Evolutionary conservation across 2,329 filamentous ascomycete genomes (phyloP), one percentile per base, ranked within the genome.

Genomic region (Pseudogymnoascus sp.): DNA sequence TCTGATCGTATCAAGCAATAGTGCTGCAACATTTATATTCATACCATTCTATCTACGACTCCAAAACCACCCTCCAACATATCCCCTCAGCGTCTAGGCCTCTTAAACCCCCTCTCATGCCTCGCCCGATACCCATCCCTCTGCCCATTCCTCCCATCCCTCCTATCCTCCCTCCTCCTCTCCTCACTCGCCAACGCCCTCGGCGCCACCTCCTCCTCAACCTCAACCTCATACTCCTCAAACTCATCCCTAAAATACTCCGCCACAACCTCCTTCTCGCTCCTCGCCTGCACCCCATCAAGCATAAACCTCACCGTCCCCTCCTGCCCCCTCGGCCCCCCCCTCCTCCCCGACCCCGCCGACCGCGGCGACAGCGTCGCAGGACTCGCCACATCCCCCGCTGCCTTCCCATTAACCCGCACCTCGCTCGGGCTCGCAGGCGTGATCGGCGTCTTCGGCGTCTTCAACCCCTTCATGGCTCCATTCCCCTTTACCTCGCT

Each of bases 271-370:
- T 82, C 80, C 69, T 85, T 84, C 75, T 99, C 94, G 14, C 81
- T 80, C 56, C 83, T 82, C 1, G 92, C 92, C 60, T 88, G 83
- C 62, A 88, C 87, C 0, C 87, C 84, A 67, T 96, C 90, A 59
- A 97, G 87, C 75, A 97, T 91, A 74, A 96, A 97, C 5, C 94
- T 84, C 67, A 95, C 85, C 0, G 93, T 96, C 5, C 89, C 89
- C 21, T 91, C 88, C 69, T 82, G 74, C 75, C 77, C 66, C 73
- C 68, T 66, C 16, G 59, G 62, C 6, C 66, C 66, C 10, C 65
- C 66, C 28, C 65, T 67, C 42, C 66, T 68, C 4, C 69, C 66
- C 21, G 71, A 72, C 1, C 69, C 67, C 31, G 68, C 65, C n/a
- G 70, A 72, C 61, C 69, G 65, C 21, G 72, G 71, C 59, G 71